Evolutionary conservation across 164 flowering plant species (phyloP), one percentile per base, ranked within the genome.

Genomic region (Stephania cephalantha): DNA sequence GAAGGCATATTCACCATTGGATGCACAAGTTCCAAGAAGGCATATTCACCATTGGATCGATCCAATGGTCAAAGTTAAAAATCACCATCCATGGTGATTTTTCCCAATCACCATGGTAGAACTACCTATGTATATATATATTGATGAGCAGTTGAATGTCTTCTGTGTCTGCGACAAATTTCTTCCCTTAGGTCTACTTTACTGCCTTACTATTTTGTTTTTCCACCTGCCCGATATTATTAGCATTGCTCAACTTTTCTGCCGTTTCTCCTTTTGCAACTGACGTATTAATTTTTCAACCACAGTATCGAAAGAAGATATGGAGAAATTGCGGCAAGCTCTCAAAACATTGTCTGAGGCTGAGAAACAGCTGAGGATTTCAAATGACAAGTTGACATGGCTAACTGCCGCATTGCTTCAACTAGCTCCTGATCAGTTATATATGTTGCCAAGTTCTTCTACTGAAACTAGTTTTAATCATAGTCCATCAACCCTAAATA

Each of bases 371-470:
- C 84, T 96, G 78, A 88, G 98, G 83, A 82, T 79, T 84, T 92
- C 99, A 75, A 92, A 88, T 85, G 99, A 96, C 83, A 90, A 86
- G 78, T 66, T 89, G 79, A 96, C 98, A 70, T 94, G 99, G 99
- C 84, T 96, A 52, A 94, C 99, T 2, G 97, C 99, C 83, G 97
- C 97, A 46, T 78, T 96, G 78, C 93, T 96, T 81, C 98, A 96
- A 79, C 95, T 96, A 79, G 99, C 98, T 80, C 99, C 99, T 66
- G 98, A 96, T 81, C 94, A 86, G 82, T 93, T 91, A 81, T 92
- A 92, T 79, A 77, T 87, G 82, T 82, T 92, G 71, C 97, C 97
- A n/a, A 82, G 79, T 79, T 91, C 95, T 68, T 90, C 98, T 73
- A 86, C 91, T 2, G 94, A 90, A 5, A 82, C 86, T 68, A 94